Percentiles rank a stretch among this genome's conserved stretches.
These are phyloP conservation scores for Gossypium raimondii DNA, from an alignment of 345 rosid genomes.

Conservation along the genomic window DNA sequence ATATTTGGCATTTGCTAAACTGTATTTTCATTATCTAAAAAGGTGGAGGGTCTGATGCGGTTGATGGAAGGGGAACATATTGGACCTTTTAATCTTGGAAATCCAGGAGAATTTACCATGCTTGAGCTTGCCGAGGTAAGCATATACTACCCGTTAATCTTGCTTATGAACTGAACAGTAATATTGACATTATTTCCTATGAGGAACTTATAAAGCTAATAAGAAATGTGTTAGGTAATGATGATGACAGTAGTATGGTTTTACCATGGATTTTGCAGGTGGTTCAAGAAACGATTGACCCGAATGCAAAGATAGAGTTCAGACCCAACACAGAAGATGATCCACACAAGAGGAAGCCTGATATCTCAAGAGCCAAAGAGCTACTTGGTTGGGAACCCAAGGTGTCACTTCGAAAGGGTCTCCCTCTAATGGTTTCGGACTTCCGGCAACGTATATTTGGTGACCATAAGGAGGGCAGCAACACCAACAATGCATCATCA, in stretches of 20 bases:
- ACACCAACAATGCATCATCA: conserved; percentile 29
- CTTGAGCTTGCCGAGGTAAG: conserved; percentile 90
- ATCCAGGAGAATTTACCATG: conserved; percentile 99
- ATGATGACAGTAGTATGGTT: background rate
- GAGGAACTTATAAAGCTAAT: background rate
- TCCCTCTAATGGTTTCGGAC: conserved; percentile 92
- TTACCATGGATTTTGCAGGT: conserved; percentile 40
- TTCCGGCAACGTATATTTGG: conserved; percentile 89
- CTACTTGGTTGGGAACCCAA: conserved; percentile 92
- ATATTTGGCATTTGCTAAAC: background rate
- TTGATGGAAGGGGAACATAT: conserved; percentile 99
- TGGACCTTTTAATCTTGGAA: conserved; percentile 97
- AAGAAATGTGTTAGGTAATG: background rate
- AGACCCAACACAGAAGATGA: conserved; percentile 92
- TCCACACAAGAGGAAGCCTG: conserved; percentile 99
- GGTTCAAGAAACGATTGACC: conserved; percentile 93
- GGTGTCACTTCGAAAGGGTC: conserved; percentile 77
- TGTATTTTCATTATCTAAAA: conserved; percentile 5
- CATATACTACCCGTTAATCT: background rate
- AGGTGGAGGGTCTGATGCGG: conserved; percentile 98
- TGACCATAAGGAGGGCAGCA: conserved; percentile 64
- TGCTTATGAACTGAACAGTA: background rate
- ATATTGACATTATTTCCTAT: background rate
- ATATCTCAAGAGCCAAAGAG: conserved; percentile 83
- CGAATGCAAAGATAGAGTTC: conserved; percentile 89